Base-by-base conservation (phyloP, 169 alveolate species). In the Eimeria praecox region DNA sequence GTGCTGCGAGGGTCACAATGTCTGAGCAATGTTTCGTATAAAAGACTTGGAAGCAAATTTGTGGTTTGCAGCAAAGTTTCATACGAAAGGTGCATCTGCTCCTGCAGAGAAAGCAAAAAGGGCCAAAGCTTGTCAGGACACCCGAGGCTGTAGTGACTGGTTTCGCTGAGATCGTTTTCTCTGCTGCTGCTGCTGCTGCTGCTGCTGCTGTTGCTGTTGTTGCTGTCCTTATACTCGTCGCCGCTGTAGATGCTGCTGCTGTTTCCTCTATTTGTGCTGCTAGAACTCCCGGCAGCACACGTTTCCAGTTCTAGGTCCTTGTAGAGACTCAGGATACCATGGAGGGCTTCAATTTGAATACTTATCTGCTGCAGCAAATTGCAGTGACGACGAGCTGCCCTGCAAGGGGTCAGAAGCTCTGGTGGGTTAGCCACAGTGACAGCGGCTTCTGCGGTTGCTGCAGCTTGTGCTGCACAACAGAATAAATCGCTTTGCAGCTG, bases 71-170 rank as follows among this genome's bases (percentile, higher is more conserved):
- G 56, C 3, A 75, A 38, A 75, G 86, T 35, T 59, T n/a, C 56
- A 24, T 75, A 75, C 35, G 56, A 75, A 20, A 75, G 86, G 62
- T 40, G 86, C 86, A 75, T 75, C 62, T 38, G 86, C 86, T 75
- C 38, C 6, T 44, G 59, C 56, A 75, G 86, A 14, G 42, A 10
- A 22, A 75, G 59, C 86, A 75, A 38, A 24, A 75, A 75, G 18
- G 86, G 86, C 59, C 86, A 75, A 2, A 75, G 86, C 86, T 75
- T 38, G 62, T 75, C 24, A 22, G 86, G 18, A 24, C 22, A 6
- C 56, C 38, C 24, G 86, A 4, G 14, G 14, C 40, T 35, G 86
- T 9, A 9, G 86, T 18, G 46, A 27, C 78, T 46, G 78, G n/a
- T 33, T 69, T 10, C 86, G 59, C 59, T 27, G 86, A 35, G 42